phyloP scores from a whole-genome alignment of 768 basidiomycete species.

The Phanerodontia chrysosporium region DNA sequence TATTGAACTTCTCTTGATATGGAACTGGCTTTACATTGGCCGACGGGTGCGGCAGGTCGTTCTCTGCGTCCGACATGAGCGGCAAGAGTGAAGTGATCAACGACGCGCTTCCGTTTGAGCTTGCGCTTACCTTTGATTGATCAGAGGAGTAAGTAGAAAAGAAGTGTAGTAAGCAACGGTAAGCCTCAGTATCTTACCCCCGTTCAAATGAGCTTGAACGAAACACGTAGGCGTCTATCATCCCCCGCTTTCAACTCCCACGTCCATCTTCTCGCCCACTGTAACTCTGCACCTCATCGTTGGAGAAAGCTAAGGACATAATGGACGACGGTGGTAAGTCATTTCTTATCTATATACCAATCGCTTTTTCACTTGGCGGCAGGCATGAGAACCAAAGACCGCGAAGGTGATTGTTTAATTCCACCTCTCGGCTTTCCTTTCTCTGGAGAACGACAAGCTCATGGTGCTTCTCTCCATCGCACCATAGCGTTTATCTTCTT shows the following conservation, averaged over 20 bases:
- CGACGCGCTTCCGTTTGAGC: too few relatives aligned
- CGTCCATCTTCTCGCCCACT: not conserved
- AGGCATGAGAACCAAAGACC: conserved; percentile 18
- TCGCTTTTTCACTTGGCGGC: conserved; percentile 18
- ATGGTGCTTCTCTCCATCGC: conserved; percentile 46
- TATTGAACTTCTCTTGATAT: conserved; percentile 26
- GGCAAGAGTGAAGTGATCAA: not conserved
- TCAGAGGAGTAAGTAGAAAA: too few relatives aligned
- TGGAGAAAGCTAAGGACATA: conserved; percentile 17
- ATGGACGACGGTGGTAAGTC: too few relatives aligned
- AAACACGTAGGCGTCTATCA: not conserved
- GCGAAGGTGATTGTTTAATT: conserved; percentile 14
- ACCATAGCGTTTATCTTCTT: conserved; percentile 43
- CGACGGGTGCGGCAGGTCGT: conserved; percentile 19
- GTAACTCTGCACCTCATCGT: too few relatives aligned
- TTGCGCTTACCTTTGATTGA: too few relatives aligned
- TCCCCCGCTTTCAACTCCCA: not conserved
- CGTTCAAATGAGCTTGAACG: too few relatives aligned
- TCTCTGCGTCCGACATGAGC: not conserved
- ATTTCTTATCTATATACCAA: conserved; percentile 12
- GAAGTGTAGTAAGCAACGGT: not conserved
- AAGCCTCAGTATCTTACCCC: not conserved
- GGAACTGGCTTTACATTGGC: conserved; percentile 25
- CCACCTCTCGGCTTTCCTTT: conserved; percentile 35
- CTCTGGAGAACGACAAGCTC: conserved; percentile 49